Evolutionary conservation across 1,284 basidiomycete species (phyloP).

Genomic region (Ceratobasidium papillatum): DNA sequence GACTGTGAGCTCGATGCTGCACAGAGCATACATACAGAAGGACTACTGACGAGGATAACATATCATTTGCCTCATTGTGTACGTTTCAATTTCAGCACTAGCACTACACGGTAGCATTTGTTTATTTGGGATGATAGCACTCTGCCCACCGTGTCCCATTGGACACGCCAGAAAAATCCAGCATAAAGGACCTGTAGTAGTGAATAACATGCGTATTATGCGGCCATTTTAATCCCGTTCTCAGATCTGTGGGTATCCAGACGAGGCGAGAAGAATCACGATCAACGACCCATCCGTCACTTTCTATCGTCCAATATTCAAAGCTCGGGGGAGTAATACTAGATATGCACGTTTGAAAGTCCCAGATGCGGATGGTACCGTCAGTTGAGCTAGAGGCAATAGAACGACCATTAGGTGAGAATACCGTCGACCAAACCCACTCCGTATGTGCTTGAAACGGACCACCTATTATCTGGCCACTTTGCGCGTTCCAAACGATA

Average conservation of each 20-base stretch:
- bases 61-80: no score
- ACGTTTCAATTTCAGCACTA: no score
- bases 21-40: no score
- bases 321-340: neutral
- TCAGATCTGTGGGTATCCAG: neutral
- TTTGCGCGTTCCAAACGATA: neutral
- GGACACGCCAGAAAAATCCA: neutral
- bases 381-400: neutral
- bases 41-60: no score
- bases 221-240: neutral
- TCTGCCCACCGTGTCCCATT: neutral
- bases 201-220: neutral
- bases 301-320: neutral
- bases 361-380: conserved; percentile 32
- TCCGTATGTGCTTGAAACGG: neutral
- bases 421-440: neutral
- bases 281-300: neutral
- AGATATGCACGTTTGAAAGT: neutral
- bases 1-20: no score
- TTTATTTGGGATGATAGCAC: neutral
- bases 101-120: no score
- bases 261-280: neutral
- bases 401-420: neutral
- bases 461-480: neutral
- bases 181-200: neutral